Evolutionary conservation across 495 filamentous ascomycete genomes (phyloP), one percentile per base, ranked within the genome.

Genomic region (Penicillium crystallinum): DNA sequence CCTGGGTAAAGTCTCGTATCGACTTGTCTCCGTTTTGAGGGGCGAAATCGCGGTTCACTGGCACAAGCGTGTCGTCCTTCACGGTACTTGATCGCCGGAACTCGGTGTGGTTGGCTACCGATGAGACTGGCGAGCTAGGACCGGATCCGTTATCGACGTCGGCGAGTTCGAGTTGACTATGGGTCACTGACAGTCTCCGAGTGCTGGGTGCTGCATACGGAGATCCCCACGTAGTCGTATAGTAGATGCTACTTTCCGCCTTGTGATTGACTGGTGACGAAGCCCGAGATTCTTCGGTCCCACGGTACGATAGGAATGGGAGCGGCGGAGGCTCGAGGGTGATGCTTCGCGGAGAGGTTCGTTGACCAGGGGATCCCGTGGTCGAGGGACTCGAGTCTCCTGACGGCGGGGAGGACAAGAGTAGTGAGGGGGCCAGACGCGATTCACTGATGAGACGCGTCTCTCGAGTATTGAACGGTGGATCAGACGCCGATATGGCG

Each of bases 161-260:
- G 42, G 67, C 63, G 61, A 66, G 56, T 60, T 77, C 66, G 59
- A 65, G 57, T 61, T 77, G 71, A 56, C 74, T 77, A 25, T 72
- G 56, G 46, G 71, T 71, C 63, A 67, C 62, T 37, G 74, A 77
- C 5, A 73, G 51, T 72, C 67, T 63, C 61, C 71, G 59, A 68
- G 81, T 62, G 73, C 74, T 77, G 3, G 74, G 76, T 45, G 74
- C 71, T 31, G 78, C 81, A 70, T 89, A 89, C 48, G 86, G 86
- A 11, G 86, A 90, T 10, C 86, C 86, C 86, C 85, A 89, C 59
- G 79, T 82, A 19, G 83, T 83, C 27, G 82, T 83, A 54, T 81
- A 84, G 68, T 82, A 83, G 53, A 72, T 57, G 53, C 74, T 78
- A 53, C 70, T 76, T 41, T 71, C 70, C 18, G 69, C 62, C 51